Base-by-base conservation (phyloP, 1,139 yeast genomes). In the Tardiomyces digboiensis region DNA sequence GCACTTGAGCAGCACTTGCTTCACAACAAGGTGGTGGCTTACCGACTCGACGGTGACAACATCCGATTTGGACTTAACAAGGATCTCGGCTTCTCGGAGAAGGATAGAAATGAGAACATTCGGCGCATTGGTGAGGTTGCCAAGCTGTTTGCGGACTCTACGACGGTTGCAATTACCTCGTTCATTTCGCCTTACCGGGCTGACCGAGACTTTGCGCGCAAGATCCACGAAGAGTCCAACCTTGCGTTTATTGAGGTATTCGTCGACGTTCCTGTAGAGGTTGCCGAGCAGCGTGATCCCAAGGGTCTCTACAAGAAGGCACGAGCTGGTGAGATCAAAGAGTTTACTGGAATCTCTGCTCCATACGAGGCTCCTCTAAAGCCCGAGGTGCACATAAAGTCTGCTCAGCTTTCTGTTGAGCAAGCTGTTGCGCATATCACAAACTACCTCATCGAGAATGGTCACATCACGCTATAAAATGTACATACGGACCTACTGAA, bases 241-340 rank as follows among this genome's bases (percentile, higher is more conserved):
- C 70, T 89, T 52, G 91, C 94, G 43, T 89, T 89, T 57, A 75
- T 89, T 46, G 97, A 89, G 69, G 95, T 89, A 10, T 87, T 68
- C 54, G 88, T 89, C 40, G 96, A 89, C 62, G 96, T 87, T 41
- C 97, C 97, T 29, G 73, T 89, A 44, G 88, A 82, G 56, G 87
- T 88, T 49, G 97, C 97, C 44, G 97, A 89, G 70, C 76, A 85
- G 66, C 84, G 97, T 67, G 97, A 89, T 65, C 97, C 97, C 51
- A 89, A 89, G 72, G 97, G 97, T 8, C 73, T 89, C 54, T 89
- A 89, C 71, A 87, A 88, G 68, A 89, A 89, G 74, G 97, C 97
- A 19, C 80, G 97, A 62, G 94, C 88, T 58, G 97, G 97, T 26
- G 71, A 83, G 51, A 89, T 89, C 63, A 86, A 86, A 67, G 95